A percentile compares a stretch with the other conserved stretches of the same genome.
phyloP scores from a whole-genome alignment of 2,329 filamentous ascomycete species.

The Nectriaceae sp. region DNA sequence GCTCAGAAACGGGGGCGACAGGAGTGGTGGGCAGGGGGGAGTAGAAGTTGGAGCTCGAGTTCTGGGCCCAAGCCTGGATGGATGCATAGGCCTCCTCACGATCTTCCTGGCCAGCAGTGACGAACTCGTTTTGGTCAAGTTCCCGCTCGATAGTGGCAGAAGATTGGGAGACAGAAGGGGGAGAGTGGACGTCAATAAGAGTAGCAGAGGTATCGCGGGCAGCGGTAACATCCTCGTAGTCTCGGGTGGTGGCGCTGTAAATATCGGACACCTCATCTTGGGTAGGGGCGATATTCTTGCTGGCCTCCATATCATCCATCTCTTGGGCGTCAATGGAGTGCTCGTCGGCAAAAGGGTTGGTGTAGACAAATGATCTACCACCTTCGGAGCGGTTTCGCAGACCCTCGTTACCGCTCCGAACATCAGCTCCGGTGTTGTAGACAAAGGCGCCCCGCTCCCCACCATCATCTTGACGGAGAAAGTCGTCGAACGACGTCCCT shows the following conservation, averaged over 20 bases:
- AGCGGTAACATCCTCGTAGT: conserved; percentile 18
- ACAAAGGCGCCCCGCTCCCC: conserved; percentile 58
- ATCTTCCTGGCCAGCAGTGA: conserved; percentile 53
- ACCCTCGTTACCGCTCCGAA: conserved; percentile 42
- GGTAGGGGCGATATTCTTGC: conserved; percentile 45
- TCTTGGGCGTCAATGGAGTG: conserved; percentile 54
- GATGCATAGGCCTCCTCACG: conserved; percentile 55
- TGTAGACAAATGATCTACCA: conserved; percentile 42
- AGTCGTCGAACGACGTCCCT: conserved; percentile 59
- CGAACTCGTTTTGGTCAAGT: conserved; percentile 47
- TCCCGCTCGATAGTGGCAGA: conserved; percentile 39
- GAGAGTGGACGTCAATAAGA: conserved; percentile 35
- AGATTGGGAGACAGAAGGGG: conserved; percentile 17
- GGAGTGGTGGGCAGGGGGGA: conserved; percentile 59
- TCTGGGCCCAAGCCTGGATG: conserved; percentile 66
- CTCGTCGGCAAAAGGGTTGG: conserved; percentile 63
- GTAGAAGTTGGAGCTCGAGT: conserved; percentile 57
- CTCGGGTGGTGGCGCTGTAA: conserved; percentile 58
- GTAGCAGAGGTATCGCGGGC: conserved; percentile 27
- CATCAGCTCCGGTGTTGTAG: conserved; percentile 57
- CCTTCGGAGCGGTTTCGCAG: conserved; percentile 52
- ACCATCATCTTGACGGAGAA: conserved; percentile 52
- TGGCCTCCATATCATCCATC: conserved; percentile 39
- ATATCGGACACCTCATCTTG: conserved; percentile 56
- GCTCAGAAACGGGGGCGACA: conserved; percentile 50